These are phyloP conservation scores for Ganoderma lucidum DNA, from an alignment of 1,284 basidiomycete species.

Conservation along the genomic window DNA sequence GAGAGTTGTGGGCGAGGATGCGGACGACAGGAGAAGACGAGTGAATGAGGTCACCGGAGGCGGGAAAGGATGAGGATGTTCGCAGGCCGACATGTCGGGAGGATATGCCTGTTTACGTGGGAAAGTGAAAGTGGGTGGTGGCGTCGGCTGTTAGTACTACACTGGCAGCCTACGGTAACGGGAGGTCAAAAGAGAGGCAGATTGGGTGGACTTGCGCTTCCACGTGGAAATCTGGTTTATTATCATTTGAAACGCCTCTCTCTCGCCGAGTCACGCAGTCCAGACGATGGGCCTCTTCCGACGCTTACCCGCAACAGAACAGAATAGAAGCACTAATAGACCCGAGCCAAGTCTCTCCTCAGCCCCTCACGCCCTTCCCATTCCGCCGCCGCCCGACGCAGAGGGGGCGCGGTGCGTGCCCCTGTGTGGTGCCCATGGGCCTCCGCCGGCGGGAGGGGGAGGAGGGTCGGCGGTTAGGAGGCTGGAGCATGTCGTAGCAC, in stretches of 20 bases:
- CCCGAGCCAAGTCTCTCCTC: slow-evolving; percentile 27
- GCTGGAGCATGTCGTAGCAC: slow-evolving; percentile 32
- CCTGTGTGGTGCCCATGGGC: slow-evolving; percentile 4
- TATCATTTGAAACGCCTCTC: slow-evolving; percentile 30
- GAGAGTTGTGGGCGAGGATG: background rate
- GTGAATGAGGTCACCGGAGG: background rate
- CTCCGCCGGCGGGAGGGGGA: slow-evolving; percentile 8
- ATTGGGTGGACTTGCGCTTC: slow-evolving; percentile 27
- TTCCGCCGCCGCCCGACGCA: slow-evolving; percentile 1
- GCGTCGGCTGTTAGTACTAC: background rate
- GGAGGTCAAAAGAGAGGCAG: slow-evolving; percentile 17
- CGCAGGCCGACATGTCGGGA: background rate
- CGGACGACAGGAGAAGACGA: background rate
- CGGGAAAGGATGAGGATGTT: background rate
- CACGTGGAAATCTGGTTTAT: slow-evolving; percentile 21
- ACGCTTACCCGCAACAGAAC: slow-evolving; percentile 35
- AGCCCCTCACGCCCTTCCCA: slow-evolving; percentile 17
- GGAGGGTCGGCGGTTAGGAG: slow-evolving; percentile 24
- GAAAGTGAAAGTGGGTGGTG: slow-evolving; percentile 10
- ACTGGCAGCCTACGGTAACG: no score
- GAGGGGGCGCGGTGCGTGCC: background rate
- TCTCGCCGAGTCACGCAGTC: slow-evolving; percentile 34
- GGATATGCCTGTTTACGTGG: slow-evolving; percentile 18
- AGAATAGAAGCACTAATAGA: slow-evolving; percentile 34
- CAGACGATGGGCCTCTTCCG: slow-evolving; percentile 31